phyloP scores from a whole-genome alignment of 345 rosid genomes.

The Iberis pinnata region DNA sequence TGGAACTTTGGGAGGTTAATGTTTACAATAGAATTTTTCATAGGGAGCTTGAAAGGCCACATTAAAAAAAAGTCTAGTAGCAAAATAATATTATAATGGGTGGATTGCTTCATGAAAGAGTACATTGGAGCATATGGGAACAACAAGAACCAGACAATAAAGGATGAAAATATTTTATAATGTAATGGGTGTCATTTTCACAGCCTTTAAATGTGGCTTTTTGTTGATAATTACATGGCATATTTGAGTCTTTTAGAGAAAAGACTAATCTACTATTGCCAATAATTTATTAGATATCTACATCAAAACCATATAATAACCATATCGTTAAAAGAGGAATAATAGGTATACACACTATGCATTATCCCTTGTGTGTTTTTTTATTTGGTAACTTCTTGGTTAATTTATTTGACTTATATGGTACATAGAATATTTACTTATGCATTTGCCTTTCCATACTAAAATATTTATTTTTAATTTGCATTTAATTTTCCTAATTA shows the following conservation, averaged over 20 bases:
- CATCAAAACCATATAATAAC: conserved; percentile 21
- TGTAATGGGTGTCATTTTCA: conserved; percentile 33
- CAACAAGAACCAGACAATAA: conserved; percentile 19
- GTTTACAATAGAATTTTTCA: too few relatives aligned
- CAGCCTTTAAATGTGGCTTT: conserved; percentile 35
- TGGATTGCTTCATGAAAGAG: conserved; percentile 22
- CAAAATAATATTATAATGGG: too few relatives aligned
- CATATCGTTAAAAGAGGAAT: neutral
- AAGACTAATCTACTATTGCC: conserved; percentile 15
- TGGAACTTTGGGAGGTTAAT: too few relatives aligned
- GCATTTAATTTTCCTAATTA: too few relatives aligned
- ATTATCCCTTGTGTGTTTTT: neutral
- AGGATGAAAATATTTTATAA: conserved; percentile 14
- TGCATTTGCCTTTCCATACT: too few relatives aligned
- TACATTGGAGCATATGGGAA: conserved; percentile 14
- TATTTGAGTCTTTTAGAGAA: conserved; percentile 29
- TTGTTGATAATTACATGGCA: conserved; percentile 31
- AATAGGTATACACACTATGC: neutral
- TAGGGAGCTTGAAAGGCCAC: too few relatives aligned
- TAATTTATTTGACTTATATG: too few relatives aligned
- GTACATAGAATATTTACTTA: too few relatives aligned
- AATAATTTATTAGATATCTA: conserved; percentile 15
- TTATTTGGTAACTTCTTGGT: neutral
- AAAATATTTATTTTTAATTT: too few relatives aligned
- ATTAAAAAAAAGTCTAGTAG: too few relatives aligned